Percentiles rank a stretch among this genome's conserved stretches.
Evolutionary conservation across 2,329 filamentous ascomycete species (phyloP).

Genomic region (Ascochyta viciae-villosae): DNA sequence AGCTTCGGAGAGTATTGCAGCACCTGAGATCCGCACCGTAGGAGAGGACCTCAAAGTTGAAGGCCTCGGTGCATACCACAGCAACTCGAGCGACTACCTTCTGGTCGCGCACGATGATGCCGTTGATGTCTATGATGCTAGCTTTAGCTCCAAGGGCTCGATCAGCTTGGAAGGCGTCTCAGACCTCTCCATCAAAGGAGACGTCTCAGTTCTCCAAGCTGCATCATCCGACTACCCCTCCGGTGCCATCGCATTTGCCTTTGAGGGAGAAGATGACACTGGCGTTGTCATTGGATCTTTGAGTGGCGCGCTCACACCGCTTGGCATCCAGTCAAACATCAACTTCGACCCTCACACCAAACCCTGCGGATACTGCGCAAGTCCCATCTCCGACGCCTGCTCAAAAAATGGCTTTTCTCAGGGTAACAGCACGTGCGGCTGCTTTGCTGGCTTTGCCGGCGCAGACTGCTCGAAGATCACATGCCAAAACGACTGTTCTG

Average conservation of each 20-base stretch:
- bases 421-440: conserved; percentile 22
- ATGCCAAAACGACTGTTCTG: conserved; percentile 38
- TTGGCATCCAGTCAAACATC: conserved; percentile 29
- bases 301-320: conserved; percentile 15
- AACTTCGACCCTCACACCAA: conserved; percentile 27
- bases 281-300: conserved; percentile 36
- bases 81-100: conserved; percentile 27
- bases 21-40: conserved; percentile 28
- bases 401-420: conserved; percentile 29
- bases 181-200: conserved; percentile 36
- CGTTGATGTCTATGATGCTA: conserved; percentile 33
- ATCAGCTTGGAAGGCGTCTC: conserved; percentile 30
- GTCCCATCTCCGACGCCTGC: conserved; percentile 24
- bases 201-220: conserved; percentile 35
- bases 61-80: conserved; percentile 33
- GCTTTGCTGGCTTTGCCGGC: conserved; percentile 37
- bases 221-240: conserved; percentile 17
- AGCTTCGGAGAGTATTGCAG: conserved; percentile 28
- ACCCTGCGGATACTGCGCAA: conserved; percentile 27
- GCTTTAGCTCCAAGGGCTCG: conserved; percentile 24
- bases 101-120: conserved; percentile 34
- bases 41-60: conserved; percentile 26
- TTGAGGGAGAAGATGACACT: conserved; percentile 34
- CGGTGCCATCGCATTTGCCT: conserved; percentile 35
- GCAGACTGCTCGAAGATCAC: conserved; percentile 26